Conservation (phyloP, 345 rosid species). For the Zanthoxylum bungeanum region DNA sequence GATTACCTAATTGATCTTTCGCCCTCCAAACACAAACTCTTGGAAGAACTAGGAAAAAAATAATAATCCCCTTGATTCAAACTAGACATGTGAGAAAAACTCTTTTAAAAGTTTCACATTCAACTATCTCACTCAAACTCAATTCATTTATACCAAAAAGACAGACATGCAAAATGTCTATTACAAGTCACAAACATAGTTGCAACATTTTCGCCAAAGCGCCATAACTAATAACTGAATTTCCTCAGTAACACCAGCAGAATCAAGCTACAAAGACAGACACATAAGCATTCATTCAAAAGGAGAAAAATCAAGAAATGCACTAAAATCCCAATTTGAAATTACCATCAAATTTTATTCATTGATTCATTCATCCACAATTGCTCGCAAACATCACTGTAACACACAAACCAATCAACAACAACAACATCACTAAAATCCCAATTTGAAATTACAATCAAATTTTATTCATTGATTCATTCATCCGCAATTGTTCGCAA, state of each 20-base stretch:
- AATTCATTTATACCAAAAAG: neutral
- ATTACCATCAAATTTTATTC: neutral
- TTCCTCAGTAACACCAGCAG: neutral
- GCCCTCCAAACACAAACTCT: neutral
- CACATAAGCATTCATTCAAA: neutral
- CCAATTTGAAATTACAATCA: too few species aligned
- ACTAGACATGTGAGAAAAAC: neutral
- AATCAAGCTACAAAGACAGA: neutral
- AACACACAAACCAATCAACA: neutral
- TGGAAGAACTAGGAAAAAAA: neutral
- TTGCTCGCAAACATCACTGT: neutral
- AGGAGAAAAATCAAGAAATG: neutral
- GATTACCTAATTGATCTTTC: neutral
- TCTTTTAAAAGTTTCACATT: neutral
- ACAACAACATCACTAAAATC: neutral
- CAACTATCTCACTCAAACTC: neutral
- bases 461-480: too few species aligned
- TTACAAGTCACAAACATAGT: neutral
- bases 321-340: neutral
- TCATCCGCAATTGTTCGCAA: too few species aligned
- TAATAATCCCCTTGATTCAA: neutral
- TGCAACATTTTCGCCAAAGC: neutral
- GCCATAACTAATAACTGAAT: neutral
- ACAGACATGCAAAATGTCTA: neutral
- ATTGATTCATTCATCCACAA: neutral